Evolutionary conservation across 345 rosid genomes (phyloP).

Genomic region (Ailanthus altissimus): DNA sequence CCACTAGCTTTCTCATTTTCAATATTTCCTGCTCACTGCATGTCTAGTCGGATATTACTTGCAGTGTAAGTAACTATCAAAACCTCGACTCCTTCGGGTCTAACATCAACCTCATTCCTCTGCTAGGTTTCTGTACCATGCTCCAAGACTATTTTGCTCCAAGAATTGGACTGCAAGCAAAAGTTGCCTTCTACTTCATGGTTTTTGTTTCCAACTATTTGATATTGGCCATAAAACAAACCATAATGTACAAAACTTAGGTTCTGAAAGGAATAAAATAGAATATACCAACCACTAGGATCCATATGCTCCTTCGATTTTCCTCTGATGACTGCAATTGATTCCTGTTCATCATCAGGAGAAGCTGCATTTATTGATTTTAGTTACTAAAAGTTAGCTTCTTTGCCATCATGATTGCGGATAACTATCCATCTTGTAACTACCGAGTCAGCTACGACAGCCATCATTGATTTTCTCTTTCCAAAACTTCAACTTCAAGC

Average conservation of each 20-base stretch:
- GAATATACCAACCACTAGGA: background rate
- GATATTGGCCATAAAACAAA: background rate
- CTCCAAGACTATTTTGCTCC: background rate
- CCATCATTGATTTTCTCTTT: background rate
- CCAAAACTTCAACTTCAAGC: background rate
- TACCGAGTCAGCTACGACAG: background rate
- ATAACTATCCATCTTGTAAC: background rate
- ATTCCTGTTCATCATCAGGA: background rate
- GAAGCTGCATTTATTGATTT: background rate
- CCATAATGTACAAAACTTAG: background rate
- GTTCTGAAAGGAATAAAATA: background rate
- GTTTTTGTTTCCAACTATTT: background rate
- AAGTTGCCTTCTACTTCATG: background rate
- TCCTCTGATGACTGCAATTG: background rate
- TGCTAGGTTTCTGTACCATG: background rate
- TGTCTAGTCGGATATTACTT: background rate
- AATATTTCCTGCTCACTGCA: background rate
- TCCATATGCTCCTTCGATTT: background rate
- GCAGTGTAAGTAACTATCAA: background rate
- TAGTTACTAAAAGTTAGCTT: background rate
- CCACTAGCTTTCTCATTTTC: background rate
- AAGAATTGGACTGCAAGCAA: background rate
- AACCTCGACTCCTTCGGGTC: background rate
- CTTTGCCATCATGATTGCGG: background rate
- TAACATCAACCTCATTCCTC: background rate